Conservation (phyloP, 2,329 filamentous ascomycete genomes). For the Botrytis fabae region DNA sequence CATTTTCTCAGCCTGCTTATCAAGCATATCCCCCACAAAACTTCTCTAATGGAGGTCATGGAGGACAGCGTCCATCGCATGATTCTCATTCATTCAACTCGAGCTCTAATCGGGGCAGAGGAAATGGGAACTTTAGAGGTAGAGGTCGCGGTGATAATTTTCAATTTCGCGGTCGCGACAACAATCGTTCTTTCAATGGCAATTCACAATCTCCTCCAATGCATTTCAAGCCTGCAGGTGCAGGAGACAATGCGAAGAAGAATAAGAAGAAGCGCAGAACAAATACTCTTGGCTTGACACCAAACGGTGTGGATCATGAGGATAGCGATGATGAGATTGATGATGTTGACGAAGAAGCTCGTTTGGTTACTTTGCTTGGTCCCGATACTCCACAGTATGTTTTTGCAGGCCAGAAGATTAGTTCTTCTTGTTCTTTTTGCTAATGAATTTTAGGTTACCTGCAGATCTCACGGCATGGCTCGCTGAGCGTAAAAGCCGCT, state of each 20-base stretch:
- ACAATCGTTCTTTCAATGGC: constrained; percentile 33
- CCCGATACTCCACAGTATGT: constrained; percentile 43
- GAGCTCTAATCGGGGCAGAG: constrained; percentile 44
- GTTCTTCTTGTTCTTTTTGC: constrained; percentile 35
- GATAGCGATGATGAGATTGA: constrained; percentile 64
- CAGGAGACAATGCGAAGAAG: constrained; percentile 45
- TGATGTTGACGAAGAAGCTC: constrained; percentile 62
- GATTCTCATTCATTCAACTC: constrained; percentile 43
- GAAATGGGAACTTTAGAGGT: constrained; percentile 43
- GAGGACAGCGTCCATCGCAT: constrained; percentile 40
- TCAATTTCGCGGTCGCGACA: constrained; percentile 44
- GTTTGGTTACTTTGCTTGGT: constrained; percentile 43
- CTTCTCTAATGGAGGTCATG: constrained; percentile 34
- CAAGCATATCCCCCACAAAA: constrained; percentile 45
- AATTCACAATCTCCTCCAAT: constrained; percentile 23
- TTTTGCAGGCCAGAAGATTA: constrained; percentile 33
- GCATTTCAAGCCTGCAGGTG: constrained; percentile 32
- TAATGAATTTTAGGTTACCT: constrained; percentile 41
- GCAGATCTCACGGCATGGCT: constrained; percentile 79
- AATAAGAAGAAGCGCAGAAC: constrained; percentile 73
- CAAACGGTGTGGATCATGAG: constrained; percentile 51
- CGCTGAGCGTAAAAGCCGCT: constrained; percentile 75
- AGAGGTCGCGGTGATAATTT: constrained; percentile 45
- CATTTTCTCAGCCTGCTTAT: constrained; percentile 41
- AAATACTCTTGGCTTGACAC: constrained; percentile 70